phyloP scores from a whole-genome alignment of 2,329 filamentous ascomycete species.

The Exserohilum rostratum region DNA sequence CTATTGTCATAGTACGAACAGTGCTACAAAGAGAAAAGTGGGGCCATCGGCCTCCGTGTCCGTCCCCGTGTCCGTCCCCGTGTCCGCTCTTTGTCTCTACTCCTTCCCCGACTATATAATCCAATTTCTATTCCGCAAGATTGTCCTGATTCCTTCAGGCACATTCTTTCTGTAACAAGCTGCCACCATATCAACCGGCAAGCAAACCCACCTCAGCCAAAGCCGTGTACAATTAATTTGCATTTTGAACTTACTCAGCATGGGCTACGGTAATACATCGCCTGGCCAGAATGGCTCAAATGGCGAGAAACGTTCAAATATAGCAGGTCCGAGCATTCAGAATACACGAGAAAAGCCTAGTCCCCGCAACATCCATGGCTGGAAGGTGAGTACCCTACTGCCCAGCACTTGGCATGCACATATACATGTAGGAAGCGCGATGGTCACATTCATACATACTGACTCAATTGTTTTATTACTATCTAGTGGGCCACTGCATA shows the following conservation, averaged over 20 bases:
- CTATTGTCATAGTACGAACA: not conserved
- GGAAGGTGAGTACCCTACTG: constrained; percentile 3
- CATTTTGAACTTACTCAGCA: not conserved
- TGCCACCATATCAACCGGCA: not conserved
- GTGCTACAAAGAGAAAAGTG: not conserved
- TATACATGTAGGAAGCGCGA: no score
- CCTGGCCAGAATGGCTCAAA: not conserved
- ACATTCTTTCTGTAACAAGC: not conserved
- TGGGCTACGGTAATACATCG: not conserved
- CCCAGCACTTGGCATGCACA: no score
- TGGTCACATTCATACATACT: no score
- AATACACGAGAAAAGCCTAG: not conserved
- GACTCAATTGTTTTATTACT: no score
- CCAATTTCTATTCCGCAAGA: not conserved
- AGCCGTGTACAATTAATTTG: not conserved
- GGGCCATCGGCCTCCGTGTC: not conserved
- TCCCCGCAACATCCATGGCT: not conserved
- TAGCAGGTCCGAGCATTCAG: not conserved
- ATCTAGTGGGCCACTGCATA: not conserved
- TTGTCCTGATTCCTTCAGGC: not conserved
- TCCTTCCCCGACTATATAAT: not conserved
- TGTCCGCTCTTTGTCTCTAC: no score
- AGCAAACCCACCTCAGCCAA: not conserved
- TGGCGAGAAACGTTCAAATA: not conserved
- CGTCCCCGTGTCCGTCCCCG: not conserved